Evolutionary conservation across 2,329 filamentous ascomycete species (phyloP).

Genomic region (Aureobasidium subglaciale): DNA sequence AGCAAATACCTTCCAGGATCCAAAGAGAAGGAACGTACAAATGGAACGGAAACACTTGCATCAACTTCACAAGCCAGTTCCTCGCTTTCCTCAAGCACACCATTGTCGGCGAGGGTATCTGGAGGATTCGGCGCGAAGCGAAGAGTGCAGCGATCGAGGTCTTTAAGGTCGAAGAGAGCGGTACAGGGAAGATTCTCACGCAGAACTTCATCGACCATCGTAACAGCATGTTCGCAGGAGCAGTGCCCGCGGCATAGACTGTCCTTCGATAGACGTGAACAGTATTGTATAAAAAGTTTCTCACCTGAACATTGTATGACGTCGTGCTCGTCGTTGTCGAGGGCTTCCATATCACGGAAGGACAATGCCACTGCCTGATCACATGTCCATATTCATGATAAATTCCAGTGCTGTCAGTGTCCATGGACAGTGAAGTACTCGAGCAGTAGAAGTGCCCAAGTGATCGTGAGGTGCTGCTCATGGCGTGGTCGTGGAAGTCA

Average conservation of each 20-base stretch:
- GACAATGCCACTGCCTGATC: no score
- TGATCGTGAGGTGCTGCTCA: not conserved
- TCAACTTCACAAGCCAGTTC: slow-evolving; percentile 78
- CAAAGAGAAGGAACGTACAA: slow-evolving; percentile 55
- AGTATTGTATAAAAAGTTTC: not conserved
- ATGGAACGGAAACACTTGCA: slow-evolving; percentile 91
- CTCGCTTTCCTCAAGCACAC: slow-evolving; percentile 49
- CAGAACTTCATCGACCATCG: slow-evolving; percentile 52
- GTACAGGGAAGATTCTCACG: slow-evolving; percentile 69
- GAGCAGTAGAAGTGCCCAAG: no score
- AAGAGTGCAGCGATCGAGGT: slow-evolving; percentile 63
- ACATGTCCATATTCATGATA: not conserved
- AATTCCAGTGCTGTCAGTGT: no score
- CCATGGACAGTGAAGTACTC: no score
- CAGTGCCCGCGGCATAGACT: not conserved
- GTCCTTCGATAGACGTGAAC: not conserved
- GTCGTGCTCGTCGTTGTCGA: no score
- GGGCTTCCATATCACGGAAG: no score
- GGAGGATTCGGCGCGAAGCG: slow-evolving; percentile 62
- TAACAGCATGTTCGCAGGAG: slow-evolving; percentile 9
- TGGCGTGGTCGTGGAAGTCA: not conserved
- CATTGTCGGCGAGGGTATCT: slow-evolving; percentile 63
- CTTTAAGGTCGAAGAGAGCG: slow-evolving; percentile 63
- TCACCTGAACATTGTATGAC: not conserved
- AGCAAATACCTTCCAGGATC: slow-evolving; percentile 68